These are phyloP conservation scores for Aspergillus kassunensis DNA, from an alignment of 495 filamentous ascomycete genomes.

Conservation along the genomic window DNA sequence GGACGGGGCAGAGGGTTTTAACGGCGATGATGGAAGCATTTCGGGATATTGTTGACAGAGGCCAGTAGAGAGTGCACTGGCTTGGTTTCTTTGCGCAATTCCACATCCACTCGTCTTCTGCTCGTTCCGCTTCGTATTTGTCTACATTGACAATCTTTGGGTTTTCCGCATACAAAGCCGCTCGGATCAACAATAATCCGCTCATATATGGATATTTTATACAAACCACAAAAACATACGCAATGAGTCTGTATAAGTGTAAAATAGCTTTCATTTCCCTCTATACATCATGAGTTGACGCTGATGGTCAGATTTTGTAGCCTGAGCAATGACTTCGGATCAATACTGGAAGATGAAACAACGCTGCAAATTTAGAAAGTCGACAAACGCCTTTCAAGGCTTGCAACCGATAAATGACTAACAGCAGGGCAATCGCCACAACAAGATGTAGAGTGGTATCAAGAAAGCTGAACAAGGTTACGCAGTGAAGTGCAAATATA, in stretches of 20 bases:
- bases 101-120: background rate
- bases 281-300: background rate
- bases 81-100: background rate
- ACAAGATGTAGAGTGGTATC: slow-evolving; percentile 15
- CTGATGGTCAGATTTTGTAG: background rate
- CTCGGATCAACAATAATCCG: slow-evolving; percentile 20
- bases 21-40: slow-evolving; percentile 37
- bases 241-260: too few relatives aligned
- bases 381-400: slow-evolving; percentile 9
- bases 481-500: slow-evolving; percentile 2
- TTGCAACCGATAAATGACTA: slow-evolving; percentile 12
- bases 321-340: background rate
- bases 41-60: slow-evolving; percentile 12
- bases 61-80: slow-evolving; percentile 2
- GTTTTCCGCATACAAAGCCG: slow-evolving; percentile 10
- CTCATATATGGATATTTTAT: background rate
- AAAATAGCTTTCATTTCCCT: background rate
- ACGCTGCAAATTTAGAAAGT: slow-evolving; percentile 5
- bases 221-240: too few relatives aligned
- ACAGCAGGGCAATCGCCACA: slow-evolving; percentile 1
- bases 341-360: background rate
- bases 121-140: background rate
- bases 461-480: slow-evolving; percentile 13
- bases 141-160: slow-evolving; percentile 1
- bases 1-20: slow-evolving; percentile 51